Percentiles rank a stretch among this genome's conserved stretches.
Conservation (phyloP, 495 filamentous ascomycete genomes). For the Hyaloscypha hepaticicola region DNA sequence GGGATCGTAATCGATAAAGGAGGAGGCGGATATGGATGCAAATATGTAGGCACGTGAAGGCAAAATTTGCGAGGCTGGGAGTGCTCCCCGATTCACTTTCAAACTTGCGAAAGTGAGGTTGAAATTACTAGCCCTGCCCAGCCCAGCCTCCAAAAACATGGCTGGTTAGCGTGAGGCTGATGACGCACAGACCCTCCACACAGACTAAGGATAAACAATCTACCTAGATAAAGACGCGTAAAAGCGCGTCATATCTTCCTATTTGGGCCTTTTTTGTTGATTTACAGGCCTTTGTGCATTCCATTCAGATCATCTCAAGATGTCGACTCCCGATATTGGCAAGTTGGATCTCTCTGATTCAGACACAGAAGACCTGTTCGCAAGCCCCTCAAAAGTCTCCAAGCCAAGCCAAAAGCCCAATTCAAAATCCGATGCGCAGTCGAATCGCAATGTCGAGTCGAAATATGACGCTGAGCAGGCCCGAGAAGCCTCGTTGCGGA, state of each 20-base stretch:
- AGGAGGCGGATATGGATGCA: neutral
- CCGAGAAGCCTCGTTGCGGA: constrained; percentile 68
- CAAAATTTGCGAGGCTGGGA: neutral
- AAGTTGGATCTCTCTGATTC: constrained; percentile 52
- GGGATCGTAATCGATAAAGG: constrained; percentile 1
- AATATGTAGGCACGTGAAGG: neutral
- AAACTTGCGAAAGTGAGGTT: neutral
- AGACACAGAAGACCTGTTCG: constrained; percentile 71
- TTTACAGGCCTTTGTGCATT: neutral
- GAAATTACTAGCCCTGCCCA: constrained; percentile 9
- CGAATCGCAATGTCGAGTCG: constrained; percentile 45
- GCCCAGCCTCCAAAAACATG: neutral
- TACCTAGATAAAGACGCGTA: neutral
- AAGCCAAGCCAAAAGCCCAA: constrained; percentile 16
- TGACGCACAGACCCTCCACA: constrained; percentile 5
- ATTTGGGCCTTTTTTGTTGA: constrained; percentile 11
- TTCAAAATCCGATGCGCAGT: constrained; percentile 12
- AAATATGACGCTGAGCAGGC: constrained; percentile 66
- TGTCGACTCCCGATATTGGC: constrained; percentile 30
- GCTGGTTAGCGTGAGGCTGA: constrained; percentile 2
- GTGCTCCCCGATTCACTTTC: neutral
- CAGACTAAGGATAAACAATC: constrained; percentile 10
- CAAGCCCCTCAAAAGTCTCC: constrained; percentile 58
- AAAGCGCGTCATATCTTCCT: constrained; percentile 22
- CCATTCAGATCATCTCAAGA: neutral